Percentiles rank a stretch among this genome's conserved stretches.
Evolutionary conservation across 805 yeast genomes (phyloP).

Genomic region (Candida jianshihensis): DNA sequence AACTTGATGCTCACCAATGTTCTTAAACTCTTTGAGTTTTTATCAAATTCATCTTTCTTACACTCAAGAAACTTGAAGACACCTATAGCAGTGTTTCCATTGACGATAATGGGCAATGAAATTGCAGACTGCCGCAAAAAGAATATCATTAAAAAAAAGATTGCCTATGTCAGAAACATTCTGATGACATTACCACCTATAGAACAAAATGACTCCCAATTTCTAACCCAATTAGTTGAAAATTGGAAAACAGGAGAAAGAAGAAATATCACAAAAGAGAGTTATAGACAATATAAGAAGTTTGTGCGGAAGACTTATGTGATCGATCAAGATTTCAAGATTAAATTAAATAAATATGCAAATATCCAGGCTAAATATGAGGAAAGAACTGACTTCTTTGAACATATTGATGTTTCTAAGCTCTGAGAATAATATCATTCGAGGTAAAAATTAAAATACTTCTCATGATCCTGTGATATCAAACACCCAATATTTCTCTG

Average conservation of each 20-base stretch:
- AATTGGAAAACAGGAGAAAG: slow-evolving; percentile 1
- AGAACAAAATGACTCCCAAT: slow-evolving; percentile 9
- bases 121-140: slow-evolving; percentile 13
- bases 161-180: slow-evolving; percentile 13
- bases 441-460: slow-evolving; percentile 7
- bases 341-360: slow-evolving; percentile 4
- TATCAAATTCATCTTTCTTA: slow-evolving; percentile 4
- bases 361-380: background rate
- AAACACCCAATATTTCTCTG: slow-evolving; percentile 28
- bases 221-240: slow-evolving; percentile 12
- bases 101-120: slow-evolving; percentile 15
- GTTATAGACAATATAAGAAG: slow-evolving; percentile 16
- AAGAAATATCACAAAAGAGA: background rate
- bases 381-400: background rate
- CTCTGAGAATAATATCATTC: background rate
- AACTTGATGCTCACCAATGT: slow-evolving; percentile 17
- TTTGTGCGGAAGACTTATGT: slow-evolving; percentile 16
- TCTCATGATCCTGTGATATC: slow-evolving; percentile 29
- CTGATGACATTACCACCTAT: slow-evolving; percentile 17
- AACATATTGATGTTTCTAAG: background rate
- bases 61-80: slow-evolving; percentile 15
- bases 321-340: slow-evolving; percentile 11
- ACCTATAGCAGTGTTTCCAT: slow-evolving; percentile 14
- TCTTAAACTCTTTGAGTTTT: slow-evolving; percentile 13
- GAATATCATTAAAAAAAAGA: slow-evolving; percentile 16